Evolutionary conservation across 1,284 basidiomycete species (phyloP), one percentile per base, ranked within the genome.

Genomic region (Cutaneotrichosporon cyanovorans): DNA sequence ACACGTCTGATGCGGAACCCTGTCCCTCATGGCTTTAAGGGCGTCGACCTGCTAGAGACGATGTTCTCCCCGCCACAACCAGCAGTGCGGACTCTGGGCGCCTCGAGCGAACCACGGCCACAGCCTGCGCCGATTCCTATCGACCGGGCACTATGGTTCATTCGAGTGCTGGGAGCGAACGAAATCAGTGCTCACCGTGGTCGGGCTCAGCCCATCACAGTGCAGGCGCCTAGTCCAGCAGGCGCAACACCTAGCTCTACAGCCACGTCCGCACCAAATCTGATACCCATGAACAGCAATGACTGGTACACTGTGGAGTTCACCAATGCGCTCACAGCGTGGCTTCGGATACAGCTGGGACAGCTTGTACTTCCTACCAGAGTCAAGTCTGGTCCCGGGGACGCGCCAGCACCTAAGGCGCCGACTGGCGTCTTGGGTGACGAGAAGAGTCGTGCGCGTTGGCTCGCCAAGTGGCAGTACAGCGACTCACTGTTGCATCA

Each of bases 1-100:
- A 76, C 83, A 55, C 91, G 88, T 58, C 78, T 98, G 5, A 86
- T 75, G 38, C 57, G 84, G 14, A 87, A 86, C 63, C 87, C 82
- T 61, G 85, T 98, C 0, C 93, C 93, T 0, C 90, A 97, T 63
- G 89, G 89, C 0, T 87, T 86, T 32, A 90, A 90, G 65, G 91
- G 90, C 3, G 82, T 88, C 56, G 89, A 93, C 59, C 76, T 96
- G 20, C 76, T 99, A 42, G 91, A 96, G 53, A 77, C 92, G 54
- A 77, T 98, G 45, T 85, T 90, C 58, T 51, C 59, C 5, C 66
- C 65, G 10, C 52, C 48, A 3, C 52, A 54, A 15, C 46, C 45
- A 4, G 42, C 45, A 15, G 37, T 35, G 5, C 45, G 50, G 8
- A 19, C 31, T 5, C 32, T 38, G 2, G 46, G 50, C 2, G 42